These are phyloP conservation scores for Lentinula edodes DNA, from an alignment of 768 basidiomycete genomes.

Conservation along the genomic window DNA sequence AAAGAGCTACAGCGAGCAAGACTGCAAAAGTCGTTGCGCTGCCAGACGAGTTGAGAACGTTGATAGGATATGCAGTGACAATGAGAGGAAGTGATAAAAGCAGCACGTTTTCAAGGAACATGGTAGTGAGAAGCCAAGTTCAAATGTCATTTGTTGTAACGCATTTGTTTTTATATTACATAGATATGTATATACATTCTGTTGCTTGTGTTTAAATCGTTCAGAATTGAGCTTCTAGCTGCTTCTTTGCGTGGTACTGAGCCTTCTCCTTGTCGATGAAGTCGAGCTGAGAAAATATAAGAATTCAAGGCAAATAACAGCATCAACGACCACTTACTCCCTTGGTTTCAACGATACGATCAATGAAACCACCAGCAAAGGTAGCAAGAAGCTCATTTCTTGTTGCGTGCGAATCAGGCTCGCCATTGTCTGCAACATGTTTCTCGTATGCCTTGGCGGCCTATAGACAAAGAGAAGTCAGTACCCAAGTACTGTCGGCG, in stretches of 20 bases:
- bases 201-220: not conserved
- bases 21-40: conserved; percentile 19
- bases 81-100: not conserved
- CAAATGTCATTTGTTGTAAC: not conserved
- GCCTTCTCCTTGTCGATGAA: conserved; percentile 37
- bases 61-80: not conserved
- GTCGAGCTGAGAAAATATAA: conserved; percentile 29
- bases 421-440: conserved; percentile 38
- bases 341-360: conserved; percentile 39
- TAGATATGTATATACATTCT: not conserved
- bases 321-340: conserved; percentile 29
- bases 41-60: conserved; percentile 8
- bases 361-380: conserved; percentile 31
- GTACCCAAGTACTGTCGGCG: not conserved
- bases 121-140: not conserved
- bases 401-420: conserved; percentile 34
- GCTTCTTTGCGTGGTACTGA: conserved; percentile 27
- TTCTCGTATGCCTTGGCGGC: conserved; percentile 46
- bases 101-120: not conserved
- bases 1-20: conserved; percentile 17
- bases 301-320: not conserved
- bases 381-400: conserved; percentile 47
- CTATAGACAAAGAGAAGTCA: conserved; percentile 14
- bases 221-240: not conserved
- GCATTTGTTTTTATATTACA: not conserved